Evolutionary conservation across 2,329 filamentous ascomycete genomes (phyloP).

Genomic region (Cladosporium sp.): DNA sequence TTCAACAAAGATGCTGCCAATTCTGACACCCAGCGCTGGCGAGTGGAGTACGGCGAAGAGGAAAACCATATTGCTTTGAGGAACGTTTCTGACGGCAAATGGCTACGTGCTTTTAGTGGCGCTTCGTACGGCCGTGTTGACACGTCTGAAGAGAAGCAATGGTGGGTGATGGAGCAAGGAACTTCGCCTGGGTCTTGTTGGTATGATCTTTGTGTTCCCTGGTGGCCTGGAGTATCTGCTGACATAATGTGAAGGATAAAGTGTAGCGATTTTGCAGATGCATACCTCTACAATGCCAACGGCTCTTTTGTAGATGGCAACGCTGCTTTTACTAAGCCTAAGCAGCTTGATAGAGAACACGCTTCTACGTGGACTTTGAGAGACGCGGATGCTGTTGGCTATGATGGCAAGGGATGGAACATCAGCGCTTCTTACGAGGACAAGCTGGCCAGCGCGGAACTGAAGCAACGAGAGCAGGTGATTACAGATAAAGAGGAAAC

Average conservation of each 20-base stretch:
- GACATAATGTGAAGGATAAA: background rate
- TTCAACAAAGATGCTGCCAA: background rate
- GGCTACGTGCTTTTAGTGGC: background rate
- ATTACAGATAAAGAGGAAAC: background rate
- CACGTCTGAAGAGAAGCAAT: conserved; percentile 2
- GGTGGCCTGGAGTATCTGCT: background rate
- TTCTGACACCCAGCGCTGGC: conserved; percentile 1
- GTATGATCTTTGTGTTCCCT: background rate
- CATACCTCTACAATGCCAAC: background rate
- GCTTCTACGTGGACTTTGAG: background rate
- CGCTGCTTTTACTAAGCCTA: background rate
- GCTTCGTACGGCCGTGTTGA: background rate
- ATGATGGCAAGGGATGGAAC: background rate
- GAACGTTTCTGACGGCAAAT: conserved; percentile 2
- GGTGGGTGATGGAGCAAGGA: conserved; percentile 1
- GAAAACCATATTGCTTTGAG: background rate
- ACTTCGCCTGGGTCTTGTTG: background rate
- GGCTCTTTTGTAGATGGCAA: background rate
- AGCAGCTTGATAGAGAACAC: background rate
- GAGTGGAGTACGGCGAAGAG: background rate
- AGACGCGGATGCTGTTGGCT: conserved; percentile 6
- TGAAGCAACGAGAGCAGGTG: background rate
- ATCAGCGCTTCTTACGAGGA: background rate
- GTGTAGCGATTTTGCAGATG: background rate
- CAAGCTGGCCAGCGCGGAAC: background rate